Evolutionary conservation across 495 filamentous ascomycete genomes (phyloP), one percentile per base, ranked within the genome.

Genomic region (Trichoderma gamsii): DNA sequence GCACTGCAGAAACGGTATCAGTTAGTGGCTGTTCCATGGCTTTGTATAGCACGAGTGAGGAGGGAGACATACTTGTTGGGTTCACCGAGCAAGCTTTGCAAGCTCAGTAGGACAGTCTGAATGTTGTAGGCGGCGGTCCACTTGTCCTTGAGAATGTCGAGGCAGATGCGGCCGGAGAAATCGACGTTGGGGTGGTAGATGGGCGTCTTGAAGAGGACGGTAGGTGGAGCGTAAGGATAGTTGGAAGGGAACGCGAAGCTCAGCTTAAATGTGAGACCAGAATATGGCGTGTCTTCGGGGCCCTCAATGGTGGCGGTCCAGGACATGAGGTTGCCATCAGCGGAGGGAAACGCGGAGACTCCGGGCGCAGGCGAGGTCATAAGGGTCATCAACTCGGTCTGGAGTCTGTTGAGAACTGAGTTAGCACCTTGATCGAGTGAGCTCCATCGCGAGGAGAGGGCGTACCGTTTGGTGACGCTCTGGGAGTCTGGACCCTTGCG

Each of bases 121-220:
- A 95, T 89, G 73, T 97, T 97, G 84, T 97, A 96, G 16, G 94
- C 92, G 15, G 85, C 81, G 70, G 92, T 96, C 95, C 95, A 98
- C 80, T 97, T 97, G 75, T 97, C 95, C 83, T 97, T 97, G 65
- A 99, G 82, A 72, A 99, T 99, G 78, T 98, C 96, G 69, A 99
- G 83, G 77, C 92, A 97, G 78, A 97, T 96, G 66, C 92, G 86
- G 49, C 92, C 92, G 9, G 92, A 92, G 79, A 95, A 94, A 76
- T 96, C 92, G 70, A 97, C 89, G 71, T 97, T 97, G 29, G 93
- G 93, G 72, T 97, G 93, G 79, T 94, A 96, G 77, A 97, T 96
- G 16, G 92, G 91, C 0, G 93, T 96, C 76, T 90, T 92, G 85
- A 95, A 97, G 49, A 97, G 83, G 18, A 99, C 94, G 25, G 89